A percentile compares a stretch with the other conserved stretches of the same genome.
phyloP scores from a whole-genome alignment of 352 stramenopile species.

The Heterotrichella gracilis region DNA sequence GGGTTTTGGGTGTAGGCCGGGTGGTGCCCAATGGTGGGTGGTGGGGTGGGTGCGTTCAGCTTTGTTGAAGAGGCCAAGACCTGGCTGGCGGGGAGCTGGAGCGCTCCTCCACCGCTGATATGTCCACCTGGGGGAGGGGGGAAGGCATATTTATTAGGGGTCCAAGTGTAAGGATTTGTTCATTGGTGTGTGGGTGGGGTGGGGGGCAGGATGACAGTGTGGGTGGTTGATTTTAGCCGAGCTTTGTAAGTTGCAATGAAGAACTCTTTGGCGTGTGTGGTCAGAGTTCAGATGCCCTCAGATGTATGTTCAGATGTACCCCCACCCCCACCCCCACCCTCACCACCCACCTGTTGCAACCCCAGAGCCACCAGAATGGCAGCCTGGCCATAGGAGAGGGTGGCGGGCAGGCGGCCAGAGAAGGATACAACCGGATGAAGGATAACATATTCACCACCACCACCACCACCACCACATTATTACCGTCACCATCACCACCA shows the following conservation, averaged over 20 bases:
- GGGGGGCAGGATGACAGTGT: too few species aligned
- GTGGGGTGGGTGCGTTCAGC: slow-evolving; percentile 44
- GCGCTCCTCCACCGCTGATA: slow-evolving; percentile 58
- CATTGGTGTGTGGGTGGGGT: too few species aligned
- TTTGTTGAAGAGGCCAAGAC: slow-evolving; percentile 92
- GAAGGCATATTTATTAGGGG: slow-evolving; percentile 23
- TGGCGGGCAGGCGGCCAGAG: slow-evolving; percentile 49
- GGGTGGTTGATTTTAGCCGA: too few species aligned
- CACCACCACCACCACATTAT: background rate
- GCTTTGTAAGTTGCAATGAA: too few species aligned
- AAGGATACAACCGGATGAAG: too few species aligned
- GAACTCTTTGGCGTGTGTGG: too few species aligned
- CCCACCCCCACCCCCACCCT: background rate
- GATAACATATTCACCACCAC: too few species aligned
- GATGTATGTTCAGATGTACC: too few species aligned
- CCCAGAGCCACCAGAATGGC: slow-evolving; percentile 71
- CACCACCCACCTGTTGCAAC: slow-evolving; percentile 33
- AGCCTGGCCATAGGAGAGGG: slow-evolving; percentile 65
- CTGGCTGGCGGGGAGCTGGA: slow-evolving; percentile 67
- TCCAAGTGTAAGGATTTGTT: too few species aligned
- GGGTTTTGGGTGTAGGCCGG: too few species aligned
- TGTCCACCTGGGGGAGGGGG: slow-evolving; percentile 52
- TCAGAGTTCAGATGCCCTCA: too few species aligned
- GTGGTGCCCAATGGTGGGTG: too few species aligned
- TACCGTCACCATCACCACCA: background rate